phyloP scores from a whole-genome alignment of 352 stramenopile species.

The Globisporangium cystogenes region DNA sequence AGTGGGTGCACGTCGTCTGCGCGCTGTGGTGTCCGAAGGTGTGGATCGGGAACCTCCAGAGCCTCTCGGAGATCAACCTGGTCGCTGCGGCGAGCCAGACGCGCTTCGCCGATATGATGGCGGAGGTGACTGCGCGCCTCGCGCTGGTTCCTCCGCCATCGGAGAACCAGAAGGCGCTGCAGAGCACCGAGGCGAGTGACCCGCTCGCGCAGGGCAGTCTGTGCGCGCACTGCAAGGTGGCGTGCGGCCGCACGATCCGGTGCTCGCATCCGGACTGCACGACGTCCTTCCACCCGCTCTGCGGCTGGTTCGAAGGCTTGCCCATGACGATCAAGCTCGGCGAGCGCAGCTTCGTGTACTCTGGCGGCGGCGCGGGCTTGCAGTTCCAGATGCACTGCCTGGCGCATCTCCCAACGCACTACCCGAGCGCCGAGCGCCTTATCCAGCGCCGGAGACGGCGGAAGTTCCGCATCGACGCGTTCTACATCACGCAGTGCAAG shows the following conservation, averaged over 20 bases:
- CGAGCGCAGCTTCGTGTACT: slow-evolving; percentile 56
- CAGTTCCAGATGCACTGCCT: slow-evolving; percentile 63
- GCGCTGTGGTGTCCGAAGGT: slow-evolving; percentile 86
- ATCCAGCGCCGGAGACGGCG: slow-evolving; percentile 40
- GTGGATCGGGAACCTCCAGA: slow-evolving; percentile 79
- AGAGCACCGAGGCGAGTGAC: slow-evolving; percentile 7
- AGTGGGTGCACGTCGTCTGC: slow-evolving; percentile 88
- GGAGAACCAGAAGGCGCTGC: slow-evolving; percentile 8
- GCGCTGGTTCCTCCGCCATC: slow-evolving; percentile 2
- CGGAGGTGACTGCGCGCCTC: slow-evolving; percentile 45
- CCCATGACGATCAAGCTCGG: slow-evolving; percentile 57
- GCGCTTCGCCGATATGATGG: slow-evolving; percentile 52
- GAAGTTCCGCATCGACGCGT: slow-evolving; percentile 72
- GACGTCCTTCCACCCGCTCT: slow-evolving; percentile 79
- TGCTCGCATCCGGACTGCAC: slow-evolving; percentile 51
- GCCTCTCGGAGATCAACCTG: slow-evolving; percentile 73
- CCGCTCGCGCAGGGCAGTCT: slow-evolving; percentile 33
- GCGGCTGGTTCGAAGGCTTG: slow-evolving; percentile 79
- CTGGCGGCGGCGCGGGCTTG: slow-evolving; percentile 63
- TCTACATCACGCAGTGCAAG: slow-evolving; percentile 62
- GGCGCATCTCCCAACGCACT: slow-evolving; percentile 46
- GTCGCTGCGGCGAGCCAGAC: slow-evolving; percentile 26
- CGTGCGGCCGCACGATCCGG: slow-evolving; percentile 65
- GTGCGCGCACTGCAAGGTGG: slow-evolving; percentile 70
- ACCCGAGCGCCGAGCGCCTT: slow-evolving; percentile 33